Base-by-base conservation (phyloP, 164 flowering plant genomes). In the Macadamia integrifolia region DNA sequence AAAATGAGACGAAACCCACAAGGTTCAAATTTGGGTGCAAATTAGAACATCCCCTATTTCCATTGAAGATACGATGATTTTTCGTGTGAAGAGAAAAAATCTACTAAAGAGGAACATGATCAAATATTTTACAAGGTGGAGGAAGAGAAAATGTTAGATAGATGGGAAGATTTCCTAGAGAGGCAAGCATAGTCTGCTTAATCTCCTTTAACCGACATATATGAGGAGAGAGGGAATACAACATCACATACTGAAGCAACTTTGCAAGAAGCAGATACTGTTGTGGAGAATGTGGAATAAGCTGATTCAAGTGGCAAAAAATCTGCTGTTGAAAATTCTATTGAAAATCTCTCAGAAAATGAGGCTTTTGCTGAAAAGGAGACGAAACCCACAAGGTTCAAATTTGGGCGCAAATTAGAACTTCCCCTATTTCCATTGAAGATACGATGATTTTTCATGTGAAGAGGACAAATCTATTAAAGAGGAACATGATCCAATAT, bases 71-170 rank as follows among this genome's bases (percentile, higher is more conserved):
- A 80, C 87, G 97, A 85, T 94, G 97, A 85, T 93, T 75, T 6
- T 64, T 69, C 92, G 94, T 64, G 86, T 92, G 76, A 85, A 79
- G 78, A 86, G 76, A 66, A 79, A 69, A 5, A 48, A 53, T 68
- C 52, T 68, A 49, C 49, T 55, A 5, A 83, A 77, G 70, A 23
- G 23, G 23, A 23, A 23, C 23, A 23, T 23, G 23, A 23, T 23
- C 0, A 23, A 23, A 23, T 23, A 23, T 23, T 23, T 0, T 23
- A 23, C 23, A 23, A 95, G 99, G 98, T 89, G 76, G 99, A 95
- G 81, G 99, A 95, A 67, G 99, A 88, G 72, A 98, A 95, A 79
- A 87, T 98, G 73, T 89, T 97, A 66, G 92, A 90, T 14, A 84
- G 89, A 76, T 95, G 99, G 99, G 83, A 77, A 8, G 67, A 74